Evolutionary conservation across 1,139 yeast genomes (phyloP).

Genomic region (Suhomyces coccinellae): DNA sequence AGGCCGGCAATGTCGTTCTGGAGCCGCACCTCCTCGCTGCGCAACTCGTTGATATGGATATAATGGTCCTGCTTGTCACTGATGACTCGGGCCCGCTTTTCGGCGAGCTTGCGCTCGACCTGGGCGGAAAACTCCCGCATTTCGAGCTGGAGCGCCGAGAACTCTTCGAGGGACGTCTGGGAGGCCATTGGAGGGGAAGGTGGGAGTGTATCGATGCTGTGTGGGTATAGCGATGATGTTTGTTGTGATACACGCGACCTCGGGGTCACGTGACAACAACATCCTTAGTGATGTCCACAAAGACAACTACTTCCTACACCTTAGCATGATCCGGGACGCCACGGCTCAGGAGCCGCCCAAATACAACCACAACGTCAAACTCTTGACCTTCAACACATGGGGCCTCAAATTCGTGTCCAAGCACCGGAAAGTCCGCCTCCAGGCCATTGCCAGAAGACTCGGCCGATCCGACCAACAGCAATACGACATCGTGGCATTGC

Average conservation of each 20-base stretch:
- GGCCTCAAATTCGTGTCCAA: slow-evolving; percentile 85
- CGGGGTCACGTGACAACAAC: slow-evolving; percentile 1
- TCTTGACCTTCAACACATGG: slow-evolving; percentile 80
- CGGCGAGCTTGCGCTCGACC: slow-evolving; percentile 28
- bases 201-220: neutral
- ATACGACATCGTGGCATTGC: slow-evolving; percentile 85
- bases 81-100: slow-evolving; percentile 30
- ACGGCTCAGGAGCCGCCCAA: neutral
- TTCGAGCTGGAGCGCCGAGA: slow-evolving; percentile 28
- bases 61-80: slow-evolving; percentile 31
- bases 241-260: slow-evolving; percentile 3
- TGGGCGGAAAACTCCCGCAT: slow-evolving; percentile 31
- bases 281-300: too few relatives aligned
- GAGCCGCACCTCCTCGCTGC: slow-evolving; percentile 28
- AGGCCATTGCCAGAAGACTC: slow-evolving; percentile 71
- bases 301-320: too few relatives aligned
- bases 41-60: slow-evolving; percentile 30
- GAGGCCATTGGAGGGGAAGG: slow-evolving; percentile 4
- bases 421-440: slow-evolving; percentile 59
- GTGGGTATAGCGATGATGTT: neutral
- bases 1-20: slow-evolving; percentile 25
- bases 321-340: slow-evolving; percentile 2
- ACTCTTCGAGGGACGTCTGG: slow-evolving; percentile 25
- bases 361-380: slow-evolving; percentile 13
- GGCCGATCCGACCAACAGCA: slow-evolving; percentile 45